Percentiles rank a stretch among this genome's conserved stretches.
Evolutionary conservation across 2,329 filamentous ascomycete genomes (phyloP).

Genomic region (Trichoderma citrinoviride): DNA sequence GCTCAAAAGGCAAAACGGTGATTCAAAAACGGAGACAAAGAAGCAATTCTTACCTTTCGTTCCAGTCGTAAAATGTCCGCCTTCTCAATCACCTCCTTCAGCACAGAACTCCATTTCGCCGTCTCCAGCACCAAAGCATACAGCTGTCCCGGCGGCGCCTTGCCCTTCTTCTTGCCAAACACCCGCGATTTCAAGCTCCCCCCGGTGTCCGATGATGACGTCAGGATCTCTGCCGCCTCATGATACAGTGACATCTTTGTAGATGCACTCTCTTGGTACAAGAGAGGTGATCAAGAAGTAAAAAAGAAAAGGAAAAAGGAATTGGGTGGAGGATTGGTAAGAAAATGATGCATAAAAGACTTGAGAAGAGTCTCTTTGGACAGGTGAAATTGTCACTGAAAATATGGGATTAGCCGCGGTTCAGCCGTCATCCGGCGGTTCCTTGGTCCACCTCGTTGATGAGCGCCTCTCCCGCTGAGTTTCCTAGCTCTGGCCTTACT

Average conservation of each 20-base stretch:
- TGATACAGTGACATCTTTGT: slow-evolving; percentile 85
- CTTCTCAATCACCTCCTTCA: slow-evolving; percentile 87
- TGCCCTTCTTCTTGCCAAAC: slow-evolving; percentile 70
- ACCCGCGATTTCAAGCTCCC: slow-evolving; percentile 85
- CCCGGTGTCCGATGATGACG: slow-evolving; percentile 51
- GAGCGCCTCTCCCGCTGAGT: not conserved
- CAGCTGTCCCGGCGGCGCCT: slow-evolving; percentile 75
- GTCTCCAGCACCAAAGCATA: slow-evolving; percentile 86
- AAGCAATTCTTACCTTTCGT: slow-evolving; percentile 65
- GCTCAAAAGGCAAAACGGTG: too few species aligned
- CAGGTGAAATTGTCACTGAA: not conserved
- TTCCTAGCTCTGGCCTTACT: not conserved
- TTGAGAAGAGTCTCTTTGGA: not conserved
- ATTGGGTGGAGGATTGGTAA: not conserved
- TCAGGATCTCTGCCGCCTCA: slow-evolving; percentile 76
- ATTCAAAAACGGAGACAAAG: not conserved
- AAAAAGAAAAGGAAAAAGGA: not conserved
- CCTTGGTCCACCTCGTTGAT: not conserved
- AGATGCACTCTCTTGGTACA: not conserved
- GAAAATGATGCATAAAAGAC: not conserved
- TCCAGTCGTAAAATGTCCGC: slow-evolving; percentile 74
- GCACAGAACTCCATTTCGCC: slow-evolving; percentile 82
- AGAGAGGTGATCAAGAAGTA: not conserved
- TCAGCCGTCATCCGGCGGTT: slow-evolving; percentile 22
- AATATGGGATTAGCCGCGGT: slow-evolving; percentile 22